Percentiles rank a stretch among this genome's conserved stretches.
Evolutionary conservation across 2,329 filamentous ascomycete species (phyloP).

Genomic region (Purpureocillium lavendulum): DNA sequence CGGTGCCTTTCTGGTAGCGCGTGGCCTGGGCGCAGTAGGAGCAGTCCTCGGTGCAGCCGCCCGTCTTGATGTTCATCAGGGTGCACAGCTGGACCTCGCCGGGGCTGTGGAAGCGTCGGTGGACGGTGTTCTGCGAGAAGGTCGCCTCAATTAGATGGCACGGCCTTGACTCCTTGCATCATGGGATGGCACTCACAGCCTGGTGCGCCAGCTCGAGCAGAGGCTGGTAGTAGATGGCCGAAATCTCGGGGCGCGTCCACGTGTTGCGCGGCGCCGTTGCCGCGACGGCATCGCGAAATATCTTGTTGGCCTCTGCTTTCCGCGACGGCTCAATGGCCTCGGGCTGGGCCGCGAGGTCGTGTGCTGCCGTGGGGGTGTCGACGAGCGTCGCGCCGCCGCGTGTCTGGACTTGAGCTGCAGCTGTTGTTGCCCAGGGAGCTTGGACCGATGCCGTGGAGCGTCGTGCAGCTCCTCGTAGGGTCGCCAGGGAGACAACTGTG

Average conservation of each 20-base stretch:
- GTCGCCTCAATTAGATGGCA: conserved; percentile 6
- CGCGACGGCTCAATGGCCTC: conserved; percentile 4
- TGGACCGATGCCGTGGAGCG: conserved; percentile 1
- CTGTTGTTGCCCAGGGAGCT: conserved; percentile 3
- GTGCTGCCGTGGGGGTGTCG: conserved; percentile 6
- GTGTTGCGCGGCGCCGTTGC: conserved; percentile 56
- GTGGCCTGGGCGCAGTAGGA: conserved; percentile 89
- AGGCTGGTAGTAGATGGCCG: conserved; percentile 72
- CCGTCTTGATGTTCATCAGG: conserved; percentile 94
- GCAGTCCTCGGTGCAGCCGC: conserved; percentile 87
- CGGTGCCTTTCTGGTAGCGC: conserved; percentile 67
- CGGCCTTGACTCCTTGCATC: neutral
- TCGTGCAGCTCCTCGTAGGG: conserved; percentile 4
- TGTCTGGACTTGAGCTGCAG: neutral
- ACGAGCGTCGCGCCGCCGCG: conserved; percentile 8
- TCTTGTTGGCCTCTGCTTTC: conserved; percentile 15
- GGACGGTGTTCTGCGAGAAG: conserved; percentile 54
- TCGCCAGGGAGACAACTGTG: conserved; percentile 3
- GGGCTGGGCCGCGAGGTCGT: conserved; percentile 1
- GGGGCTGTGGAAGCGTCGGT: conserved; percentile 79
- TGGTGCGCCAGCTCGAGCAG: conserved; percentile 71
- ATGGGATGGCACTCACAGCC: conserved; percentile 44
- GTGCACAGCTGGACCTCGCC: conserved; percentile 85
- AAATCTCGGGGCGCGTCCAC: conserved; percentile 78
- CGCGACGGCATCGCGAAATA: conserved; percentile 45